phyloP scores from a whole-genome alignment of 169 alveolate genomes.

The Babesia ovata region DNA sequence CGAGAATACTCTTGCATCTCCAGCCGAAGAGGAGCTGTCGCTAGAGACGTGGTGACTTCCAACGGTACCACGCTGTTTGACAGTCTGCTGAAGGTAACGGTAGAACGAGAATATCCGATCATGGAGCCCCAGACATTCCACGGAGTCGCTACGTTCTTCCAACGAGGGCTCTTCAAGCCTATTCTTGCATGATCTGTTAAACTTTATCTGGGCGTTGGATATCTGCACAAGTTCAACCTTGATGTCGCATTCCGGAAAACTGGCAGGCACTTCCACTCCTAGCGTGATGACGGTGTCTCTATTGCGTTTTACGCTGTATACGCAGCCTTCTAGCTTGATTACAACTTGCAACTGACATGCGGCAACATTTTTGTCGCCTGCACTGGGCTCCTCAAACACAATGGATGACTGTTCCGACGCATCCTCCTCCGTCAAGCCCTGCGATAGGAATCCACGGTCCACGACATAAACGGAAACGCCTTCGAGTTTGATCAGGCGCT shows the following conservation, averaged over 20 bases:
- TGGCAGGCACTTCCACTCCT: slow-evolving; percentile 33
- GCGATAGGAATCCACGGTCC: slow-evolving; percentile 43
- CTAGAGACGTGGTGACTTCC: background rate
- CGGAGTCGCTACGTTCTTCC: slow-evolving; percentile 4
- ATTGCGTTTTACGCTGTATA: slow-evolving; percentile 31
- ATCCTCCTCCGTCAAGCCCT: background rate
- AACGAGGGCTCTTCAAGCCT: background rate
- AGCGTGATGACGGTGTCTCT: slow-evolving; percentile 40
- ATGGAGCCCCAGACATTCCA: slow-evolving; percentile 18
- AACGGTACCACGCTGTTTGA: background rate
- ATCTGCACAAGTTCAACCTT: slow-evolving; percentile 19
- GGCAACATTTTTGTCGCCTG: background rate
- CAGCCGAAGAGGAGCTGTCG: background rate
- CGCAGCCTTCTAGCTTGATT: slow-evolving; percentile 21
- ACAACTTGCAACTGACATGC: slow-evolving; percentile 29
- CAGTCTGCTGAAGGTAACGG: slow-evolving; percentile 30
- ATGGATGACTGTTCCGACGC: slow-evolving; percentile 14
- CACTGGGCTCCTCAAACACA: slow-evolving; percentile 42
- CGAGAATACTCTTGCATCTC: background rate
- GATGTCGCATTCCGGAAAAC: slow-evolving; percentile 24
- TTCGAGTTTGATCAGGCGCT: slow-evolving; percentile 20
- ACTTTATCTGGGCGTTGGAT: slow-evolving; percentile 21
- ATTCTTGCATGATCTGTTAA: slow-evolving; percentile 1
- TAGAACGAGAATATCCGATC: background rate
- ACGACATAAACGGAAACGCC: slow-evolving; percentile 29